Percentiles rank a stretch among this genome's conserved stretches.
Conservation (phyloP, 345 rosid genomes). For the Hibiscus tridactylites region DNA sequence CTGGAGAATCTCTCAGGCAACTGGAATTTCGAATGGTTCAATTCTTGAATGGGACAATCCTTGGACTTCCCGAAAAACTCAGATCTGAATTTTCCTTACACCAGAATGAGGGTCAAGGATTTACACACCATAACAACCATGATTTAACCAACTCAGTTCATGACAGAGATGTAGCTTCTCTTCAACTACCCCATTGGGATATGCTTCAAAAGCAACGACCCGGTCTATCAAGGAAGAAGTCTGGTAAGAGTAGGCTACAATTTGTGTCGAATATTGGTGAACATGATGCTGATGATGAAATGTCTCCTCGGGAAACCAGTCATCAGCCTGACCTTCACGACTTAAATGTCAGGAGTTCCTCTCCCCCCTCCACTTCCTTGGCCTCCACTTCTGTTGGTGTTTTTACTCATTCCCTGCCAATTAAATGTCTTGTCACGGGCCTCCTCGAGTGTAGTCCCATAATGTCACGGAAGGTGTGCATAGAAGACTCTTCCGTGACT, state of each 20-base stretch:
- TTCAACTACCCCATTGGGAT: slow-evolving; percentile 48
- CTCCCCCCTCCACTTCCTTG: slow-evolving; percentile 37
- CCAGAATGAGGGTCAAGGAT: slow-evolving; percentile 39
- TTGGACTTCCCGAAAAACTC: slow-evolving; percentile 60
- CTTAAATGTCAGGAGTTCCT: slow-evolving; percentile 36
- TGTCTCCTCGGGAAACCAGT: slow-evolving; percentile 45
- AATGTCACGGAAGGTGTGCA: slow-evolving; percentile 62
- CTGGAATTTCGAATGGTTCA: slow-evolving; percentile 87
- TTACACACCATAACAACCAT: slow-evolving; percentile 25
- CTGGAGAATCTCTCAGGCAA: slow-evolving; percentile 90
- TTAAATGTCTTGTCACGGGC: slow-evolving; percentile 80
- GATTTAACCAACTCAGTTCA: slow-evolving; percentile 23
- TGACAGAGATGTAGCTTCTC: slow-evolving; percentile 46
- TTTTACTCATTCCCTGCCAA: slow-evolving; percentile 74
- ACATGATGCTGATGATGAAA: slow-evolving; percentile 63
- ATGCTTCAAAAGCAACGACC: slow-evolving; percentile 41
- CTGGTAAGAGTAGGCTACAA: slow-evolving; percentile 90
- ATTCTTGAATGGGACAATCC: slow-evolving; percentile 57
- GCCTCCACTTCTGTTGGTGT: slow-evolving; percentile 50
- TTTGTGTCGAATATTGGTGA: slow-evolving; percentile 53
- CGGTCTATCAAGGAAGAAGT: slow-evolving; percentile 57
- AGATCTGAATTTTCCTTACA: slow-evolving; percentile 45
- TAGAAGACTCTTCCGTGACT: slow-evolving; percentile 87
- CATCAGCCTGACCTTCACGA: slow-evolving; percentile 38
- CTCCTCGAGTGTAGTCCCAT: slow-evolving; percentile 72